Evolutionary conservation across 2,329 filamentous ascomycete genomes (phyloP).

Genomic region (Chaetomiaceae sp.): DNA sequence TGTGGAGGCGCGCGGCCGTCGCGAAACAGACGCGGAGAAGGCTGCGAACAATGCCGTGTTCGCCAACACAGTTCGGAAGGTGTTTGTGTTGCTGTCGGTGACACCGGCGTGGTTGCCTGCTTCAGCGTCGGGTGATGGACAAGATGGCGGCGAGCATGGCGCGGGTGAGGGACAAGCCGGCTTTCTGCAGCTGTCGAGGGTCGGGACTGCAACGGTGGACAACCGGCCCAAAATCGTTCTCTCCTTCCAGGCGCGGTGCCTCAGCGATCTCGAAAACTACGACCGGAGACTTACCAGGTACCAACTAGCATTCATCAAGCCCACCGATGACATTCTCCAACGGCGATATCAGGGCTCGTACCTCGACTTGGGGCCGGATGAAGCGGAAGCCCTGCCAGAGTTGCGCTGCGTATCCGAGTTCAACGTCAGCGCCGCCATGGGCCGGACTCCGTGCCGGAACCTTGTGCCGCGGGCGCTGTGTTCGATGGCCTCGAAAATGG

Average conservation of each 20-base stretch:
- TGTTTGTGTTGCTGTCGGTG: background rate
- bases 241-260: background rate
- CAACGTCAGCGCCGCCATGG: background rate
- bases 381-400: background rate
- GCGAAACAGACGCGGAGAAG: conserved; percentile 1
- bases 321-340: no score
- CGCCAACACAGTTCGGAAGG: background rate
- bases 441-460: background rate
- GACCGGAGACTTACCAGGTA: no score
- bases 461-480: background rate
- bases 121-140: no score
- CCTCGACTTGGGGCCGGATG: background rate
- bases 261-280: no score
- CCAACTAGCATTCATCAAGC: no score
- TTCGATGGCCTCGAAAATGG: background rate
- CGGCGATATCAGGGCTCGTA: background rate
- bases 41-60: background rate
- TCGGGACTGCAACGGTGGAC: no score
- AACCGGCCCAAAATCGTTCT: conserved; percentile 1
- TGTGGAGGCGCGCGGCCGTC: background rate
- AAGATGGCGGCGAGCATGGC: no score
- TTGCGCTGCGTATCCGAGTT: background rate
- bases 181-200: no score
- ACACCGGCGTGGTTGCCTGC: background rate
- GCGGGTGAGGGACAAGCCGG: no score